Percentiles rank a stretch among this genome's conserved stretches.
Conservation (phyloP, 495 filamentous ascomycete species). For the Xylaria nigripes region DNA sequence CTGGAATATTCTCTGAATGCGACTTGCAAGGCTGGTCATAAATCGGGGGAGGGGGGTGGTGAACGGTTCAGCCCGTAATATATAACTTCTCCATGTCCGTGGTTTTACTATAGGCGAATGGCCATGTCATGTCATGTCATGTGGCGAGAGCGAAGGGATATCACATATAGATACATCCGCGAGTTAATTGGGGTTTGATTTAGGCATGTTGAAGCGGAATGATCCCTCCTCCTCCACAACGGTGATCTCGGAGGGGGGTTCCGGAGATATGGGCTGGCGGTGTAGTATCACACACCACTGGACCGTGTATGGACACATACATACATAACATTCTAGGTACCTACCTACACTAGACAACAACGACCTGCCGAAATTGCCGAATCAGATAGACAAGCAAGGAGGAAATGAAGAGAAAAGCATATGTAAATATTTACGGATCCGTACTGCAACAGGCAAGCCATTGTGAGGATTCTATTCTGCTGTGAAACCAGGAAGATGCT, state of each 20-base stretch:
- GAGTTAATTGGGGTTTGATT: too few species aligned
- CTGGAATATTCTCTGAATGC: slow-evolving; percentile 5
- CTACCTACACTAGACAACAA: neutral
- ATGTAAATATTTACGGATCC: too few species aligned
- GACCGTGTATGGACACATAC: too few species aligned
- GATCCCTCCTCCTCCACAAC: neutral
- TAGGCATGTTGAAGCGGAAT: neutral
- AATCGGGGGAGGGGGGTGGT: too few species aligned
- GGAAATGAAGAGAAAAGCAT: neutral
- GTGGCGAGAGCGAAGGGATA: too few species aligned
- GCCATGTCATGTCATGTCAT: too few species aligned
- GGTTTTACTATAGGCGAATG: too few species aligned
- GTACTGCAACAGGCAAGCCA: slow-evolving; percentile 4
- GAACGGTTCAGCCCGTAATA: too few species aligned
- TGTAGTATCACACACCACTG: neutral
- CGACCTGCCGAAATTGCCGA: neutral
- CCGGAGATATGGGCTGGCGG: neutral
- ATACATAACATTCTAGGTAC: neutral
- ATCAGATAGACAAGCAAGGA: neutral
- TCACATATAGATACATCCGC: too few species aligned
- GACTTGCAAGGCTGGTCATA: neutral
- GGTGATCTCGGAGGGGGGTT: neutral
- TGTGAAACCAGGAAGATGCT: neutral
- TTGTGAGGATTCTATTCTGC: neutral
- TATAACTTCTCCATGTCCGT: too few species aligned